Percentiles rank a stretch among this genome's conserved stretches.
Evolutionary conservation across 140 eudicot species (phyloP).

Genomic region (Bidens hawaiensis): DNA sequence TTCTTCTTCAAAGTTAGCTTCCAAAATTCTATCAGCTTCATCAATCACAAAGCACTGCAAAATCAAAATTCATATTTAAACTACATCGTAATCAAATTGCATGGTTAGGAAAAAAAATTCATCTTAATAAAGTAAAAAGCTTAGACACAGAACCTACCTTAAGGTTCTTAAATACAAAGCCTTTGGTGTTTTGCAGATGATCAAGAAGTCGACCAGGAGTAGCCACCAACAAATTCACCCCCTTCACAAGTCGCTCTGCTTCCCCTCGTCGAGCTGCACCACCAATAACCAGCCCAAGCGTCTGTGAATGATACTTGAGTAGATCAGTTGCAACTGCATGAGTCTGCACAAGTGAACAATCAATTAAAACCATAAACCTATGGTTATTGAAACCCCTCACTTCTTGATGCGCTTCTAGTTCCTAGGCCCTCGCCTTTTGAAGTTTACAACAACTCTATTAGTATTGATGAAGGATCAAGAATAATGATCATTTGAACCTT

Average conservation of each 20-base stretch:
- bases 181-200: conserved; percentile 89
- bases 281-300: conserved; percentile 77
- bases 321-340: conserved; percentile 85
- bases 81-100: not conserved
- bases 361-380: not conserved
- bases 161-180: conserved; percentile 65
- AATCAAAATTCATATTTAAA: not conserved
- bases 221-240: conserved; percentile 78
- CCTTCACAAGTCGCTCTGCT: conserved; percentile 78
- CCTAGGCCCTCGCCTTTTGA: no score
- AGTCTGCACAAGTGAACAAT: conserved; percentile 58
- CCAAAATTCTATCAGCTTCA: conserved; percentile 97
- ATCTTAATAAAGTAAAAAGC: not conserved
- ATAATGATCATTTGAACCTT: no score
- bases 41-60: conserved; percentile 84
- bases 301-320: conserved; percentile 82
- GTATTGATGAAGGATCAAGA: no score
- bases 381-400: no score
- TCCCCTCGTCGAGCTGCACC: conserved; percentile 70
- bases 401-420: no score
- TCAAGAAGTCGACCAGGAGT: conserved; percentile 98
- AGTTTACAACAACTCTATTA: no score
- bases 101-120: not conserved
- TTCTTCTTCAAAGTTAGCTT: conserved; percentile 91
- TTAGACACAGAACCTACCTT: conserved; percentile 37